Evolutionary conservation across 805 yeast species (phyloP).

Genomic region (Hanseniaspora pseudoguilliermondii): DNA sequence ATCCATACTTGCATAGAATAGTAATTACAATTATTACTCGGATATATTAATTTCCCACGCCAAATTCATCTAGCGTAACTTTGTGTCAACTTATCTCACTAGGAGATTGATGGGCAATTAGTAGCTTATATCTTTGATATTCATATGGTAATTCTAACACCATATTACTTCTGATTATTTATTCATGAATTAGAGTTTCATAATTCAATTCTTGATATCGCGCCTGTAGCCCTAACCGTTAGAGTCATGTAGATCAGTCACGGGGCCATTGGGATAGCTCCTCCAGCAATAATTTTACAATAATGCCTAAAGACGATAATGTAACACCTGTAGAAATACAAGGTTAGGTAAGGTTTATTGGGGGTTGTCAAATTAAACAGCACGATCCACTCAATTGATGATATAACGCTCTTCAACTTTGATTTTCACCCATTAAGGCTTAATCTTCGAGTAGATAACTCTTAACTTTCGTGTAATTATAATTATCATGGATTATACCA

Average conservation of each 20-base stretch:
- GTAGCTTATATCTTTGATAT: conserved; percentile 1
- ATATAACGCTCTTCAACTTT: conserved; percentile 8
- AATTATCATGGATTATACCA: conserved; percentile 2
- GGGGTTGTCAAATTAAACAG: conserved; percentile 10
- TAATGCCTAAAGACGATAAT: conserved; percentile 3
- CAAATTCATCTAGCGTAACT: conserved; percentile 10
- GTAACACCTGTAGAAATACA: conserved; percentile 5
- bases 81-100: conserved; percentile 8
- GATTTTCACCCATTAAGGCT: not conserved
- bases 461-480: conserved; percentile 4
- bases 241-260: conserved; percentile 11
- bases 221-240: conserved; percentile 5
- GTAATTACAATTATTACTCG: not conserved
- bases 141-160: not conserved
- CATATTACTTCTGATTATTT: conserved; percentile 8
- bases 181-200: conserved; percentile 1
- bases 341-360: conserved; percentile 9
- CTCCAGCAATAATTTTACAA: not conserved
- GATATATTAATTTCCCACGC: conserved; percentile 1
- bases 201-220: not conserved
- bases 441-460: conserved; percentile 9
- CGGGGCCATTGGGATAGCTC: not conserved
- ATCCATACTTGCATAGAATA: not conserved
- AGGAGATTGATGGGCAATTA: conserved; percentile 11
- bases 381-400: conserved; percentile 8